A percentile compares a stretch with the other conserved stretches of the same genome.
Evolutionary conservation across 345 rosid genomes (phyloP).

Genomic region (Hypericum androsaemum): DNA sequence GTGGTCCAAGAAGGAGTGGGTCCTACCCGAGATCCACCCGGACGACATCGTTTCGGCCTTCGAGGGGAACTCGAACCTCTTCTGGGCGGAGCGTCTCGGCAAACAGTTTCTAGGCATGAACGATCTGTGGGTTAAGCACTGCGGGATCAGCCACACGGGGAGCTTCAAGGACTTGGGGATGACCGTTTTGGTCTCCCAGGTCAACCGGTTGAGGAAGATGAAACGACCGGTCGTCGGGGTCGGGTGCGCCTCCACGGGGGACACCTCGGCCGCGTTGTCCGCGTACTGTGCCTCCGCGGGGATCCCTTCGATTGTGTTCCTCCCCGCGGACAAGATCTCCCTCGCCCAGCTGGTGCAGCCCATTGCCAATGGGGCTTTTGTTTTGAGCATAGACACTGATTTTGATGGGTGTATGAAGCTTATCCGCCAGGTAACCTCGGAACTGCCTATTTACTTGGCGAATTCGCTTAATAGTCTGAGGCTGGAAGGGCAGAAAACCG

Average conservation of each 20-base stretch:
- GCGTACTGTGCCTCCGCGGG: conserved; percentile 23
- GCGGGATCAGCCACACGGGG: conserved; percentile 23
- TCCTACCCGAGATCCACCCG: too few species aligned
- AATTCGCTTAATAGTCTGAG: conserved; percentile 21
- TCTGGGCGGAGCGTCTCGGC: conserved; percentile 23
- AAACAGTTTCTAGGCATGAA: conserved; percentile 16
- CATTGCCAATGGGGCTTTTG: conserved; percentile 24
- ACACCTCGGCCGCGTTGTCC: conserved; percentile 20
- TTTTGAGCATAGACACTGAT: conserved; percentile 22
- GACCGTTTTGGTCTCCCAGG: conserved; percentile 21
- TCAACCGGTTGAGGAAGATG: conserved; percentile 18
- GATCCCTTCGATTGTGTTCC: conserved; percentile 19
- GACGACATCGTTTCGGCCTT: conserved; percentile 22
- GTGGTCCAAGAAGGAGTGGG: too few species aligned
- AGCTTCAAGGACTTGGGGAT: conserved; percentile 25
- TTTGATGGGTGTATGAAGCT: conserved; percentile 24
- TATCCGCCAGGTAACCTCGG: conserved; percentile 19
- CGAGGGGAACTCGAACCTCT: conserved; percentile 21
- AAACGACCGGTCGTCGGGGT: conserved; percentile 21
- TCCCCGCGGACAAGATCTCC: conserved; percentile 21
- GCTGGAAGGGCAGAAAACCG: conserved; percentile 24
- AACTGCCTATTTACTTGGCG: conserved; percentile 19
- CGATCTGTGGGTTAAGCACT: conserved; percentile 25
- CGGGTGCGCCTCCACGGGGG: conserved; percentile 26
- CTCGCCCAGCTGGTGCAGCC: conserved; percentile 26